Evolutionary conservation across 441 rosid species (phyloP), one percentile per base, ranked within the genome.

Genomic region (Dalechampia spathulata): DNA sequence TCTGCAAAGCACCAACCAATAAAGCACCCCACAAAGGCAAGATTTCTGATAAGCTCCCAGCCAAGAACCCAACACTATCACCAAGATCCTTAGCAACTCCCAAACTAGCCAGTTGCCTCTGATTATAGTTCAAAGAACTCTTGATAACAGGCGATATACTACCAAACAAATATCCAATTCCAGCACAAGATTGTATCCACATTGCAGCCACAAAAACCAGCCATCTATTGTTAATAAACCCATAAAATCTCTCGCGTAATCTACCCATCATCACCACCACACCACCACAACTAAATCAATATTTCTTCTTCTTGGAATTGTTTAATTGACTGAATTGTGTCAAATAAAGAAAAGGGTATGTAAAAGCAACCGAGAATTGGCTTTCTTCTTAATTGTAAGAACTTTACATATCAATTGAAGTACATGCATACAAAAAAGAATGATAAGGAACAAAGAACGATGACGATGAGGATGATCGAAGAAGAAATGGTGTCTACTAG

Each of bases 41-140:
- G 43, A 80, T 54, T 83, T 94, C 99, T 23, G 80, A 84, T 50
- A 94, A 78, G 60, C 75, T 72, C 9, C 96, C 98, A 19, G 99
- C 91, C 55, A 94, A 55, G 59, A 94, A 86, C 17, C 99, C 99
- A 43, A 94, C 91, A 70, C 95, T 86, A 52, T 86, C 96, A 0
- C 99, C 99, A 7, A 94, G 91, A 75, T 90, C 98, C 60, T 94
- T 94, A 5, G 98, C 99, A 61, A 94, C 99, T 15, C 92, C 99
- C 6, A 94, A 74, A 49, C 83, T 78, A 4, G 99, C 81, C 15
- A 94, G 46, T 76, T 94, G 83, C 71, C 61, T 78, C 72, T 94
- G 96, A 39, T 94, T 94, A 43, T 90, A 94, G 63, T 72, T 76
- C 71, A 90, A 51, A 2, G 96, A 83, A 65, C 84, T 81, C 83